Conservation (phyloP, 768 basidiomycete genomes). For the Dacryopinax primogenitus region DNA sequence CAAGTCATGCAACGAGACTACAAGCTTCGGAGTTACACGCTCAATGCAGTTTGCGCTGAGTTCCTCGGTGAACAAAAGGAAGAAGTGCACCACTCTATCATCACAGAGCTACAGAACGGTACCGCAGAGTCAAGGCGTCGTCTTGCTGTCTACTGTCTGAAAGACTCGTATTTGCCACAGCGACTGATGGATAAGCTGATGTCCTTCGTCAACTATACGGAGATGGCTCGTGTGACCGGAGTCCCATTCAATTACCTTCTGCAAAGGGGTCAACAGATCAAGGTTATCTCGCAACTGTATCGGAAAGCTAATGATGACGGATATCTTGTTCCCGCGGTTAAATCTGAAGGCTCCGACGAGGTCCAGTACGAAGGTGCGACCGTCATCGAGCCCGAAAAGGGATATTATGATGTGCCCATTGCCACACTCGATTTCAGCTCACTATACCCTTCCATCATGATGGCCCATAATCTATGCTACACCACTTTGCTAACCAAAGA, state of each 20-base stretch:
- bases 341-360: slow-evolving; percentile 83
- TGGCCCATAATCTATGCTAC: slow-evolving; percentile 98
- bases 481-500: slow-evolving; percentile 80
- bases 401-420: slow-evolving; percentile 92
- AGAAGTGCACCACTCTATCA: slow-evolving; percentile 96
- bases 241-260: slow-evolving; percentile 96
- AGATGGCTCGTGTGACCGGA: slow-evolving; percentile 99
- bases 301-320: slow-evolving; percentile 84
- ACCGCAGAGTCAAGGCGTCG: slow-evolving; percentile 85
- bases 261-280: slow-evolving; percentile 93
- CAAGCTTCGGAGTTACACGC: slow-evolving; percentile 90
- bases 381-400: slow-evolving; percentile 92
- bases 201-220: slow-evolving; percentile 97
- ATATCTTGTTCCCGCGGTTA: slow-evolving; percentile 76
- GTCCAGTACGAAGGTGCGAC: slow-evolving; percentile 93
- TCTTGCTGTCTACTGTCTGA: slow-evolving; percentile 93
- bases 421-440: slow-evolving; percentile 98
- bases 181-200: slow-evolving; percentile 92
- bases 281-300: slow-evolving; percentile 90
- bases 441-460: slow-evolving; percentile 99
- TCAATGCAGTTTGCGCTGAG: slow-evolving; percentile 95
- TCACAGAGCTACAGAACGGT: slow-evolving; percentile 95
- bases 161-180: slow-evolving; percentile 98
- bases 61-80: slow-evolving; percentile 99
- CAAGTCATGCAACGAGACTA: slow-evolving; percentile 99